A percentile compares a stretch with the other conserved stretches of the same genome.
Evolutionary conservation across 805 yeast species (phyloP).

Genomic region (Saccharomycopsis fodiens): DNA sequence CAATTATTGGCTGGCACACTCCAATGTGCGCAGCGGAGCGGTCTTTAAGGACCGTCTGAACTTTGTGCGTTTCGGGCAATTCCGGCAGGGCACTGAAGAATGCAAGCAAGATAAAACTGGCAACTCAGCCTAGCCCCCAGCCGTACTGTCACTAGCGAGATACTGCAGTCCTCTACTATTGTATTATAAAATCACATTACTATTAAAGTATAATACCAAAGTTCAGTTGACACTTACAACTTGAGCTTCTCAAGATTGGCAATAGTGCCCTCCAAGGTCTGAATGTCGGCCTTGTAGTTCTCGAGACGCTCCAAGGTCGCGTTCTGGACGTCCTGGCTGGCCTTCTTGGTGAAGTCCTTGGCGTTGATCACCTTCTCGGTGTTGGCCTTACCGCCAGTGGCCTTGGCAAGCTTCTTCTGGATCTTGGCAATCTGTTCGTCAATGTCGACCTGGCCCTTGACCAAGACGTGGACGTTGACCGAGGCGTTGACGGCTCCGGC

Average conservation of each 20-base stretch:
- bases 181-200: too few relatives aligned
- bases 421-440: constrained; percentile 88
- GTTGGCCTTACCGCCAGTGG: constrained; percentile 58
- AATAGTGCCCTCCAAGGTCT: constrained; percentile 82
- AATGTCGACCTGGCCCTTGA: constrained; percentile 89
- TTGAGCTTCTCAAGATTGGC: constrained; percentile 75
- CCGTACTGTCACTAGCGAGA: too few relatives aligned
- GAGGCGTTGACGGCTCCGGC: constrained; percentile 73
- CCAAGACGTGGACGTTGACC: constrained; percentile 81
- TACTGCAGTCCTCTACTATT: too few relatives aligned
- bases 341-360: constrained; percentile 81
- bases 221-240: constrained; percentile 34
- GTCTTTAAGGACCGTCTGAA: too few relatives aligned
- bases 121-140: too few relatives aligned
- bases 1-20: too few relatives aligned
- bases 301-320: constrained; percentile 62
- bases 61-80: too few relatives aligned
- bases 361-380: constrained; percentile 40
- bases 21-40: too few relatives aligned
- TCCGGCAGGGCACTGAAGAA: too few relatives aligned
- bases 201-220: too few relatives aligned
- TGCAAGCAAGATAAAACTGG: too few relatives aligned
- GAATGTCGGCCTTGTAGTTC: constrained; percentile 75
- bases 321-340: constrained; percentile 73
- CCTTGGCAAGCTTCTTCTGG: constrained; percentile 62